phyloP scores from a whole-genome alignment of 2,329 filamentous ascomycete genomes.

The Sphaerostilbella broomeana region DNA sequence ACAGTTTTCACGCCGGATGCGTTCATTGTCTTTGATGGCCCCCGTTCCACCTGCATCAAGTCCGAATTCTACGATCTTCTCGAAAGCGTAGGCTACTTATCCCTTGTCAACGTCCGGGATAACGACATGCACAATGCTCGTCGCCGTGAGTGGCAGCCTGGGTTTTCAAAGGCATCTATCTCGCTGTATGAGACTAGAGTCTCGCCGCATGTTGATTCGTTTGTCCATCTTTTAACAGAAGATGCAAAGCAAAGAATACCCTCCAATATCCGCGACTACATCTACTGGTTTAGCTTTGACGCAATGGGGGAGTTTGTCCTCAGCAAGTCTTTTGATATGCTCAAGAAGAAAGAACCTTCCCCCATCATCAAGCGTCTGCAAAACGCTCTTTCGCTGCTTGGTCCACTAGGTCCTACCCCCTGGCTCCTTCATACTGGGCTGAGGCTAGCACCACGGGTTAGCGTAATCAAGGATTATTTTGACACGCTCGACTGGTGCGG shows the following conservation, averaged over 20 bases:
- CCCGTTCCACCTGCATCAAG: constrained; percentile 20
- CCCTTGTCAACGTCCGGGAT: constrained; percentile 18
- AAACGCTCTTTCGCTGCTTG: constrained; percentile 22
- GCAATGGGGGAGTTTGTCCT: constrained; percentile 33
- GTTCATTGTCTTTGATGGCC: constrained; percentile 20
- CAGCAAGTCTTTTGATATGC: constrained; percentile 30
- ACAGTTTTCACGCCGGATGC: constrained; percentile 22
- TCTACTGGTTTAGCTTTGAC: constrained; percentile 27
- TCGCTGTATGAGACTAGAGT: constrained; percentile 16
- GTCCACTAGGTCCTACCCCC: constrained; percentile 23
- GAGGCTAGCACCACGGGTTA: constrained; percentile 15
- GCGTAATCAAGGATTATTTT: constrained; percentile 19
- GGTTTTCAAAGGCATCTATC: constrained; percentile 16
- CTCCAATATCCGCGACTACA: constrained; percentile 16
- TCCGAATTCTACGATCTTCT: constrained; percentile 24
- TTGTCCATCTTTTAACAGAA: constrained; percentile 16
- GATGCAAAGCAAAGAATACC: constrained; percentile 12
- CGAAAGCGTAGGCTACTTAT: constrained; percentile 14
- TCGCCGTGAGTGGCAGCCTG: constrained; percentile 20
- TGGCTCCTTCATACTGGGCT: constrained; percentile 22
- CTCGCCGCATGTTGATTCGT: constrained; percentile 16
- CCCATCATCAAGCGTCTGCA: constrained; percentile 21
- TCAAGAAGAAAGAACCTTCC: constrained; percentile 23
- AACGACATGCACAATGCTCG: constrained; percentile 18
- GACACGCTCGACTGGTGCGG: constrained; percentile 18